These are phyloP conservation scores for Reutealis trisperma DNA, from an alignment of 345 rosid genomes.

Conservation along the genomic window DNA sequence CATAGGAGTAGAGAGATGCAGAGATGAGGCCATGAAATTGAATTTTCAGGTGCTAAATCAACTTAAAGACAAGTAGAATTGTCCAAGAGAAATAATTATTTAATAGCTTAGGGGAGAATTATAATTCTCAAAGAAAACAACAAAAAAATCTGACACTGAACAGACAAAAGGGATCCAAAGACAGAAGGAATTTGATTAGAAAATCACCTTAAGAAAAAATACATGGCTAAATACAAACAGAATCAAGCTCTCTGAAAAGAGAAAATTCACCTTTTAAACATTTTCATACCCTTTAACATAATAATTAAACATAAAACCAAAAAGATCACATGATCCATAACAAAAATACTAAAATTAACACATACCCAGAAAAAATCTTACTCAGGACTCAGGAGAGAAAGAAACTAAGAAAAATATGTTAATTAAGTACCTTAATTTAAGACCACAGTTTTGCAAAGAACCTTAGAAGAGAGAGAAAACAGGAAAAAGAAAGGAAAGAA, in stretches of 20 bases:
- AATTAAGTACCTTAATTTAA: conserved; percentile 7
- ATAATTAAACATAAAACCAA: conserved; percentile 23
- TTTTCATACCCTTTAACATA: conserved; percentile 4
- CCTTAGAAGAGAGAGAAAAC: conserved; percentile 22
- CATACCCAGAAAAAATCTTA: conserved; percentile 18
- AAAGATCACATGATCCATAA: conserved; percentile 12
- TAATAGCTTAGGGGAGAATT: conserved; percentile 8
- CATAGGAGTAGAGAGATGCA: neutral
- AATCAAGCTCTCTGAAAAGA: neutral
- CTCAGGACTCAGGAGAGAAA: neutral
- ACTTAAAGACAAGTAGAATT: conserved; percentile 15
- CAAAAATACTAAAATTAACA: conserved; percentile 23
- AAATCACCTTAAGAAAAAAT: conserved; percentile 15
- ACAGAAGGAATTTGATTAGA: conserved; percentile 23
- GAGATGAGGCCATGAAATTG: conserved; percentile 3
- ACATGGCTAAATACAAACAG: conserved; percentile 1
- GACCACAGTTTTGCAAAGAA: conserved; percentile 29
- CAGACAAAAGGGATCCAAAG: conserved; percentile 30
- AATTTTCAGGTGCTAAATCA: conserved; percentile 3
- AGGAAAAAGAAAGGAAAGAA: conserved; percentile 6
- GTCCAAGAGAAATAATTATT: conserved; percentile 10
- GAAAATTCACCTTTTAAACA: conserved; percentile 22
- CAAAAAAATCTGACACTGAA: conserved; percentile 26
- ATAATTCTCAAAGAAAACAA: conserved; percentile 15
- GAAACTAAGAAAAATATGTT: conserved; percentile 1